Conservation (phyloP, 1,139 yeast genomes). For the Yamadazyma blattariae region DNA sequence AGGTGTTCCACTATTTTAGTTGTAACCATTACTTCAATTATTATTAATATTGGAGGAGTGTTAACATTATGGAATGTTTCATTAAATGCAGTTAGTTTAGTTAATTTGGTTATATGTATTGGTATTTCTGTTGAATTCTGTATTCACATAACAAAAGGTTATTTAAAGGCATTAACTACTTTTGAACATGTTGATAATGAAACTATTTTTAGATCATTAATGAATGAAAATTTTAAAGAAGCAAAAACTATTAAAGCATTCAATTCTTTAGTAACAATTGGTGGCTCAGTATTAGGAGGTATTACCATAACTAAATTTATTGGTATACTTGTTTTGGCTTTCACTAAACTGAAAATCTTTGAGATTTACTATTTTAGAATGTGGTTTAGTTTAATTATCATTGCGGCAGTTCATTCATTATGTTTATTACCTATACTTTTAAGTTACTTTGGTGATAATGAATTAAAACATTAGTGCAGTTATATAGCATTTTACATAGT, state of each 20-base stretch:
- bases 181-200: conserved; percentile 12
- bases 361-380: conserved; percentile 90
- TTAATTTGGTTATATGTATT: conserved; percentile 82
- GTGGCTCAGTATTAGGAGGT: conserved; percentile 87
- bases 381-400: conserved; percentile 83
- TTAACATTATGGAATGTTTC: conserved; percentile 76
- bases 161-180: conserved; percentile 30
- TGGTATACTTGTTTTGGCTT: conserved; percentile 84
- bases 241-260: conserved; percentile 34
- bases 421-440: conserved; percentile 74
- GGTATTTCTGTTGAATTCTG: conserved; percentile 95
- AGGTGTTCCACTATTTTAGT: conserved; percentile 57
- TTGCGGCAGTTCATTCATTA: conserved; percentile 78
- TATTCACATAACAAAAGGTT: conserved; percentile 81
- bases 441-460: conserved; percentile 51
- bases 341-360: conserved; percentile 81
- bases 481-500: too few species aligned
- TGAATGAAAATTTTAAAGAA: conserved; percentile 1
- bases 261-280: conserved; percentile 69
- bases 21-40: conserved; percentile 58
- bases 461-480: too few species aligned
- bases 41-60: conserved; percentile 74
- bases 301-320: conserved; percentile 85
- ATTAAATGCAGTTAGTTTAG: conserved; percentile 85
- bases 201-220: conserved; percentile 5